Evolutionary conservation across 345 rosid genomes (phyloP), one percentile per base, ranked within the genome.

Genomic region (Corchorus olitorius): DNA sequence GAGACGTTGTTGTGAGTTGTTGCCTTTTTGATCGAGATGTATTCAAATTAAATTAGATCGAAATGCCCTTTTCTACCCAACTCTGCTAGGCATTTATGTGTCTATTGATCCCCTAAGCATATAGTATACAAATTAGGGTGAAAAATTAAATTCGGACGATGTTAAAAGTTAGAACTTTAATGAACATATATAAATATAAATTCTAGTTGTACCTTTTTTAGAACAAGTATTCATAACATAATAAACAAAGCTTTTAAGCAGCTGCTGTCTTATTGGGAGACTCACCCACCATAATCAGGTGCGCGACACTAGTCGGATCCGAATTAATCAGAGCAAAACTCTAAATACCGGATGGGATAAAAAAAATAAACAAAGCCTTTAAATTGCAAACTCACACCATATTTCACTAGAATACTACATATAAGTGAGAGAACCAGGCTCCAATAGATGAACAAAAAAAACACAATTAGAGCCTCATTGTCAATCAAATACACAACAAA

Each of bases 391-490:
- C 41, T 35, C 73, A 70, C 46, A 70, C 45, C 46, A 68, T 68
- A 8, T 9, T 10, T 8, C 1, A 45, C 48, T 45, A 0, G 17
- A 35, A 4, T 50, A 50, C 60, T 27, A 27, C 27, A 27, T 27
- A 27, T 27, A 52, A 39, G 20, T 16, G 14, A 52, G 10, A 39
- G 9, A 1, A 27, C 64, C 11, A 48, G 69, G 67, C 76, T 59
- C 43, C 39, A 55, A 67, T 76, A 58, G 70, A 65, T 16, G 59
- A 61, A 74, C 33, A 27, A 60, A 74, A 60, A 74, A 74, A 73
- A 27, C 58, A 73, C 33, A 46, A 46, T 27, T 10, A 45, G 59
- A 74, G 58, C 58, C 35, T 8, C 43, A 46, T 8, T 60, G 54
- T 74, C 43, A 60, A 22, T 39, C 43, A 39, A 27, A 39, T 43